Base-by-base conservation (phyloP, 345 rosid species). In the Anacardium occidentale region DNA sequence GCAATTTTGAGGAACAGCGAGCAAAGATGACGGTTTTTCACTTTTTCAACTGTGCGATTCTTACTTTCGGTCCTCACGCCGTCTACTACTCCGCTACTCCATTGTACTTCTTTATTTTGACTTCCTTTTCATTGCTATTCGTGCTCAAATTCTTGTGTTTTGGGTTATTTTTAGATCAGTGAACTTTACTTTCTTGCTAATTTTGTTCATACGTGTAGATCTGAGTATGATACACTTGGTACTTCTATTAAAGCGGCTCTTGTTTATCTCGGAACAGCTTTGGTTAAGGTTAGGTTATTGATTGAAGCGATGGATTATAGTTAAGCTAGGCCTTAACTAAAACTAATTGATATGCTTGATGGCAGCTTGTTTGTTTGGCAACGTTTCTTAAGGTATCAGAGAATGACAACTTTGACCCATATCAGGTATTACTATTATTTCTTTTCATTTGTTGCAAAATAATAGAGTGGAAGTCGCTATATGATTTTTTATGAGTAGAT, bases 71-170 rank as follows among this genome's bases (percentile, higher is more conserved):
- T 9, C 98, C 98, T 72, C 98, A 94, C 82, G 98, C 98, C 79
- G 97, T 94, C 73, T 94, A 94, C 83, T 92, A 92, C 90, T 94
- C 98, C 69, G 98, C 98, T 65, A 94, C 98, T 67, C 98, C 98
- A 0, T 72, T 92, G 98, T 94, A 84, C 51, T n/a, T 37, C 25
- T 40, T 52, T 6, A 29, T 5, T 25, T 14, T 45, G 45, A 18
- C 34, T 44, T 44, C 24, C 8, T 37, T 37, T 37, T 6, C 14
- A 32, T 57, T 51, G 5, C 44, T 45, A n/a, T 15, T 45, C 75
- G 74, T 1, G n/a, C 24, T 76, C 58, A 37, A 58, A 70, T 57
- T 61, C 59, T 47, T 45, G 51, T 37, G 51, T 18, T 64, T 10
- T 11, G n/a, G 12, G 25, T 29, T 0, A 22, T n/a, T 48, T 71